Conservation (phyloP, 495 filamentous ascomycete species). For the Xylaria venustula region DNA sequence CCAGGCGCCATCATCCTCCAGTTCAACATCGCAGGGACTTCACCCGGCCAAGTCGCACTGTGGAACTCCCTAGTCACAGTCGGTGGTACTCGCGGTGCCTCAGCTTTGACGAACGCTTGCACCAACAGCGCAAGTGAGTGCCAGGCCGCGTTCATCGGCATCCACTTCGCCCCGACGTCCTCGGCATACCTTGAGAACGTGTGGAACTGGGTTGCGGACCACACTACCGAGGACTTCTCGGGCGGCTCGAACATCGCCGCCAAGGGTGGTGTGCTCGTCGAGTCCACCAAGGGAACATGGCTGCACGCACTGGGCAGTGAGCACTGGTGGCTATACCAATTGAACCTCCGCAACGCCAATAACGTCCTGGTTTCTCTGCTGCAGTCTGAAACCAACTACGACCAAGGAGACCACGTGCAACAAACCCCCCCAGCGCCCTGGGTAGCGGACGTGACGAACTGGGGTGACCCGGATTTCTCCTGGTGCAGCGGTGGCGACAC, state of each 20-base stretch:
- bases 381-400: constrained; percentile 89
- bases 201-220: constrained; percentile 74
- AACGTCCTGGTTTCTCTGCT: constrained; percentile 78
- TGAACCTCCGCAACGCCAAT: constrained; percentile 66
- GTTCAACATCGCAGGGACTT: constrained; percentile 57
- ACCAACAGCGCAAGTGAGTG: constrained; percentile 41
- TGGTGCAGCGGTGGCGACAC: constrained; percentile 36
- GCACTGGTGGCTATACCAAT: constrained; percentile 74
- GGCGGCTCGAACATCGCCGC: constrained; percentile 43
- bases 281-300: constrained; percentile 59
- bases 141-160: constrained; percentile 61
- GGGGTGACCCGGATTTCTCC: constrained; percentile 57
- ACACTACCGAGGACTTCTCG: constrained; percentile 60
- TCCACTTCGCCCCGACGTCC: constrained; percentile 61
- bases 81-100: constrained; percentile 55
- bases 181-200: constrained; percentile 65
- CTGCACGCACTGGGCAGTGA: constrained; percentile 69
- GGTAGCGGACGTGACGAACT: constrained; percentile 37
- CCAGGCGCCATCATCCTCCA: constrained; percentile 51
- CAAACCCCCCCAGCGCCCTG: constrained; percentile 48
- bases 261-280: constrained; percentile 55
- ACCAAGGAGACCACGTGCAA: constrained; percentile 70
- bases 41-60: constrained; percentile 57
- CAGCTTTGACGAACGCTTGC: constrained; percentile 36
- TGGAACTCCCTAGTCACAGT: constrained; percentile 63